Conservation (phyloP, 345 rosid species). For the Rhodamnia argentea region DNA sequence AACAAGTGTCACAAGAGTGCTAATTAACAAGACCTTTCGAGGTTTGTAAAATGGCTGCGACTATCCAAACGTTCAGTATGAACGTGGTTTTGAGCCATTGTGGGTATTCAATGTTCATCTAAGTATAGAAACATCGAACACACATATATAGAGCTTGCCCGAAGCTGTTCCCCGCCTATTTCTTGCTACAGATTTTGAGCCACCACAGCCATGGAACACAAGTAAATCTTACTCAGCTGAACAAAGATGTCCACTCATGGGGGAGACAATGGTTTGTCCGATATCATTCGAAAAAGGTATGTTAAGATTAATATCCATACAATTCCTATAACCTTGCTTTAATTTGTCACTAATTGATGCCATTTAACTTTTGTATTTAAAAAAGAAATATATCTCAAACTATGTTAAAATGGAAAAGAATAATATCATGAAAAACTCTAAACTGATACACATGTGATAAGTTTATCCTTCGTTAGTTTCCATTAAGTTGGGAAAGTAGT, state of each 20-base stretch:
- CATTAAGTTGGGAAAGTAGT: no score
- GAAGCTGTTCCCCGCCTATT: not conserved
- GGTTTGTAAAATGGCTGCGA: not conserved
- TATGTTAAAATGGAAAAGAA: not conserved
- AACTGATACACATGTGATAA: no score
- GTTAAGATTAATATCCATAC: not conserved
- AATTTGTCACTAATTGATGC: not conserved
- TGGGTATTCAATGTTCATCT: not conserved
- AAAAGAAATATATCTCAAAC: not conserved
- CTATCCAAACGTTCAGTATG: not conserved
- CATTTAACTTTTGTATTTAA: not conserved
- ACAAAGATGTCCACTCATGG: not conserved
- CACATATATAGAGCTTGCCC: not conserved
- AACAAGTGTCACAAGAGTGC: not conserved
- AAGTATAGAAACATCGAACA: not conserved
- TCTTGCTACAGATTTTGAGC: not conserved
- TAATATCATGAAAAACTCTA: no score
- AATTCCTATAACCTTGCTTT: not conserved
- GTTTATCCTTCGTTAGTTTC: no score
- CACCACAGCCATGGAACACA: not conserved
- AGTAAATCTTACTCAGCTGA: not conserved
- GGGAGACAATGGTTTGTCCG: not conserved
- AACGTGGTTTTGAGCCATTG: not conserved
- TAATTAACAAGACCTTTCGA: not conserved
- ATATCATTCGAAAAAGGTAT: not conserved